Evolutionary conservation across 768 basidiomycete genomes (phyloP), one percentile per base, ranked within the genome.

Genomic region (Pisolithus marmoratus): DNA sequence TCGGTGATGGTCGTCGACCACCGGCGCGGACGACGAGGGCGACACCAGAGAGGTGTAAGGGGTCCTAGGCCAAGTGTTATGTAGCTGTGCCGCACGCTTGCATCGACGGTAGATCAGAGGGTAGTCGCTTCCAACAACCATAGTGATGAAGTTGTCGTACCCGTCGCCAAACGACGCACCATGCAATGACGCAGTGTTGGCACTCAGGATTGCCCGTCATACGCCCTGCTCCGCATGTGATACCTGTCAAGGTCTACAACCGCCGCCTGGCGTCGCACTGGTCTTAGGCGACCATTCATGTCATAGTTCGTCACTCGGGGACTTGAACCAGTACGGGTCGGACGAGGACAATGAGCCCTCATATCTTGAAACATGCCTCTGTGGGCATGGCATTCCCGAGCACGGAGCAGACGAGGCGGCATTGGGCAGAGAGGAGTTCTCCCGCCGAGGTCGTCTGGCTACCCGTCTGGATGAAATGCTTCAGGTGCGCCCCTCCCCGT

Each of bases 201-300:
- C 82, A 14, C 75, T 90, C 58, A 94, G 91, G 72, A 85, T 93
- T 51, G 88, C 93, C 5, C 80, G 93, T 15, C 91, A 92, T 69
- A 80, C 87, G 4, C 72, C 76, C 0, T 95, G 93, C 63, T 69
- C 79, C 2, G 61, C 65, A 38, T 95, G 93, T 60, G 63, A 69
- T 14, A 62, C 73, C n/a, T 94, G 93, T 62, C 49, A 65, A n/a
- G 84, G 87, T 19, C 75, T 94, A 23, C 82, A 76, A 48, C 91
- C 92, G 26, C 77, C 82, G 26, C 68, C 71, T 14, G 74, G 73
- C 51, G 70, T 82, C 23, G 73, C 81, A 26, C 74, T 91, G 52
- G 73, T 81, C n/a, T 74, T 79, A 19, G 84, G 83, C 60, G 74
- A 63, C 27, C 58, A 78, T 40, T 59, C 51, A 36, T 56, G 69